Conservation (phyloP, 805 yeast species). For the Soucietia sequanensis region DNA sequence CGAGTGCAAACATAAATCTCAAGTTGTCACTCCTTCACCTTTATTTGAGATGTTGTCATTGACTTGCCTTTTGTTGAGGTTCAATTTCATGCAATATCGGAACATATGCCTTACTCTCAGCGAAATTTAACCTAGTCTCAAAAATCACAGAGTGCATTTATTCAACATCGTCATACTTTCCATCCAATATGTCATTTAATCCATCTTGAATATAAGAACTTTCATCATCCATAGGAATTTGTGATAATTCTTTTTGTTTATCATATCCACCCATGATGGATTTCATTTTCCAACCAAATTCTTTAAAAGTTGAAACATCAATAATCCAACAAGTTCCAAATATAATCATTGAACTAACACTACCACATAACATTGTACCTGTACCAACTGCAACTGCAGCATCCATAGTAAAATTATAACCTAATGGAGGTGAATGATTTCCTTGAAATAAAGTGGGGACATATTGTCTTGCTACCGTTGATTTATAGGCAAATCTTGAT, state of each 20-base stretch:
- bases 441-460: conserved; percentile 78
- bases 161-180: conserved; percentile 38
- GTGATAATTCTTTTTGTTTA: conserved; percentile 46
- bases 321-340: conserved; percentile 78
- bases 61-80: too few relatives aligned
- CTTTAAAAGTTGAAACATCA: conserved; percentile 67
- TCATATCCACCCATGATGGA: conserved; percentile 65
- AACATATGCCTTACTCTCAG: too few relatives aligned
- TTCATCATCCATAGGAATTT: conserved; percentile 53
- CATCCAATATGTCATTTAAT: conserved; percentile 48
- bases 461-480: conserved; percentile 70
- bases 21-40: too few relatives aligned
- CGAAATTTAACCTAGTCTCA: too few relatives aligned
- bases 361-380: conserved; percentile 72
- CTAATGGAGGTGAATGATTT: conserved; percentile 80
- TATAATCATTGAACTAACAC: conserved; percentile 68
- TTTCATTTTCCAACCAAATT: conserved; percentile 71
- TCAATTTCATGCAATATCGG: too few relatives aligned
- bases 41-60: too few relatives aligned
- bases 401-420: conserved; percentile 72
- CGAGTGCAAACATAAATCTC: too few relatives aligned
- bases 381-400: conserved; percentile 83
- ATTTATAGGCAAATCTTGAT: conserved; percentile 71
- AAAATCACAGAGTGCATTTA: too few relatives aligned
- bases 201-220: conserved; percentile 56